Evolutionary conservation across 495 filamentous ascomycete species (phyloP).

Genomic region (Penicillium arizonense): DNA sequence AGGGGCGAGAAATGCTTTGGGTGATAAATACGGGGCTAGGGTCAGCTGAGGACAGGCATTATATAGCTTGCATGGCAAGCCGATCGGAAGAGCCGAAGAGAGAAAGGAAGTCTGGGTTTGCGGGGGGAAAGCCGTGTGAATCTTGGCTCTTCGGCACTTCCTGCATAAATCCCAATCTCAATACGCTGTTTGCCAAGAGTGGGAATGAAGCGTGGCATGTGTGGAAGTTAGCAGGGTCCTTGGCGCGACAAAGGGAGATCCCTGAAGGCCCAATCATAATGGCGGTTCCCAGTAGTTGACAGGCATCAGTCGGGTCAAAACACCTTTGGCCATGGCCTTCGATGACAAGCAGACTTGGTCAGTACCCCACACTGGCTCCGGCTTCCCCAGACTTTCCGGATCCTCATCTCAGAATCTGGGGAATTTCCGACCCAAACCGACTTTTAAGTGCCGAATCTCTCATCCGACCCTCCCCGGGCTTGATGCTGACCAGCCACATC

Average conservation of each 20-base stretch:
- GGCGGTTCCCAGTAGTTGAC: too few species aligned
- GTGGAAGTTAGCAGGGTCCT: neutral
- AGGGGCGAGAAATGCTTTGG: neutral
- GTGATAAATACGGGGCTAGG: neutral
- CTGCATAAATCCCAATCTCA: neutral
- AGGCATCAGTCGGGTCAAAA: too few species aligned
- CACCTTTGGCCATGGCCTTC: neutral
- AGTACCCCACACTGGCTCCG: conserved; percentile 1
- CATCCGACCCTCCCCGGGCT: neutral
- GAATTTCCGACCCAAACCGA: neutral
- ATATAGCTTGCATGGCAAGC: conserved; percentile 1
- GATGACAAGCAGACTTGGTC: neutral
- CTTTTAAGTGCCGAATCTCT: conserved; percentile 10
- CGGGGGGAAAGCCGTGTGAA: conserved; percentile 2
- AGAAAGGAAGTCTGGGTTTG: conserved; percentile 5
- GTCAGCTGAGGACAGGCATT: neutral
- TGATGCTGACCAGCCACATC: neutral
- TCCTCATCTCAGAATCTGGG: neutral
- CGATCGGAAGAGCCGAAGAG: neutral
- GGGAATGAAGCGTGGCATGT: neutral
- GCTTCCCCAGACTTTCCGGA: conserved; percentile 10
- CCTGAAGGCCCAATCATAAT: neutral
- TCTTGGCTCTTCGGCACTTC: neutral
- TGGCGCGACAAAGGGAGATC: too few species aligned
- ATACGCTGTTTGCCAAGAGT: conserved; percentile 12